Conservation (phyloP, 2,329 filamentous ascomycete species). For the Aspergillus puulaauensis region DNA sequence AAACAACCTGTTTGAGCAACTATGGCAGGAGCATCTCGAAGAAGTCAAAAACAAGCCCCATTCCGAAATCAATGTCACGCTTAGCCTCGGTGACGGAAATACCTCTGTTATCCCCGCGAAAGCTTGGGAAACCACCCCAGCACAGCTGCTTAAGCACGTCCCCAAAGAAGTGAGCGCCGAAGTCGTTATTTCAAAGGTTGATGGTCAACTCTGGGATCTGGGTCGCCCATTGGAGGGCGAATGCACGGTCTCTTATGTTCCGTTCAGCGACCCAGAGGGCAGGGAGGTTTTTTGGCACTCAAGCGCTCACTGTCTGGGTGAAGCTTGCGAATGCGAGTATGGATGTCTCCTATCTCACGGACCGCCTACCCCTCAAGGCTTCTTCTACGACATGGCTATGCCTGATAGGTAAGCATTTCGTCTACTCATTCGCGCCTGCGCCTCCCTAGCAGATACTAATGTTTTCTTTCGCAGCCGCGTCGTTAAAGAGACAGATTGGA, state of each 20-base stretch:
- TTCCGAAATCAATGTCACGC: constrained; percentile 49
- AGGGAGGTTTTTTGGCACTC: constrained; percentile 99
- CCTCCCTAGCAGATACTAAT: constrained; percentile 19
- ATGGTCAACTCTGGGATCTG: constrained; percentile 86
- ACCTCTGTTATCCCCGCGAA: constrained; percentile 58
- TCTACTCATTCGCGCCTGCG: not conserved
- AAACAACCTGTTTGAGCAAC: constrained; percentile 80
- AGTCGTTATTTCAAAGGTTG: constrained; percentile 77
- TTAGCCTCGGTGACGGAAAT: constrained; percentile 44
- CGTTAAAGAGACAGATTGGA: constrained; percentile 76
- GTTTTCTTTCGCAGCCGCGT: constrained; percentile 44
- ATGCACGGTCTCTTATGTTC: constrained; percentile 79
- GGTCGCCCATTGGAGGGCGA: constrained; percentile 85
- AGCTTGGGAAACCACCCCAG: constrained; percentile 89
- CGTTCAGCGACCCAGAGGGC: constrained; percentile 73
- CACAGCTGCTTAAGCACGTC: constrained; percentile 73
- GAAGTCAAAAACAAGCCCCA: constrained; percentile 60
- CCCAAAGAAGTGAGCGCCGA: constrained; percentile 82
- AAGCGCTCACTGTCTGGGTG: constrained; percentile 91
- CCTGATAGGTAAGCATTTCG: constrained; percentile 57
- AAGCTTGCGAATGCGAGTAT: constrained; percentile 86
- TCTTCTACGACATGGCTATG: constrained; percentile 96
- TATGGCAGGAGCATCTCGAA: constrained; percentile 80
- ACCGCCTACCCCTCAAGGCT: constrained; percentile 85
- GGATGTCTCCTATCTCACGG: constrained; percentile 92